Evolutionary conservation across 2,329 filamentous ascomycete genomes (phyloP).

Genomic region (Rhexocercosporidium sp.): DNA sequence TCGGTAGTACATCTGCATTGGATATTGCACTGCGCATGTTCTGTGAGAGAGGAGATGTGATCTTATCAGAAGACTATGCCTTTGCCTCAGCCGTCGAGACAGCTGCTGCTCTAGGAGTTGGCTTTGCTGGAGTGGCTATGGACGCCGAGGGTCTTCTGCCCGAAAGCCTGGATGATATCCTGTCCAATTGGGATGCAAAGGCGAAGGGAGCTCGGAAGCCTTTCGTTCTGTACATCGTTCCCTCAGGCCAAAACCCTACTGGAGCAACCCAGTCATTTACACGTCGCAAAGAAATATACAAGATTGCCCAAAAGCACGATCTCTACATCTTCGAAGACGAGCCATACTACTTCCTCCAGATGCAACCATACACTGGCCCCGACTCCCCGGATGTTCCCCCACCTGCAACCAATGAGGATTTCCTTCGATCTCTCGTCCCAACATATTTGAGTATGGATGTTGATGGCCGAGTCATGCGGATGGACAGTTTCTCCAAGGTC

Average conservation of each 20-base stretch:
- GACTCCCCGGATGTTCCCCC: slow-evolving; percentile 52
- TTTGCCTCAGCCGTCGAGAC: slow-evolving; percentile 77
- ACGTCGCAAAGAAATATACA: slow-evolving; percentile 67
- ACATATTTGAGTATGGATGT: slow-evolving; percentile 80
- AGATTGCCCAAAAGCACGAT: slow-evolving; percentile 72
- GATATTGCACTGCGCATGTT: slow-evolving; percentile 87
- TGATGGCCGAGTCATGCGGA: slow-evolving; percentile 85
- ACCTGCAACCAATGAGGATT: slow-evolving; percentile 62
- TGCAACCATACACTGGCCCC: slow-evolving; percentile 59
- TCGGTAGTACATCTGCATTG: slow-evolving; percentile 84
- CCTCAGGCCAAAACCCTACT: slow-evolving; percentile 77
- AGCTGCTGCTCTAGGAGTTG: slow-evolving; percentile 65
- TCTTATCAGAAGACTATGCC: slow-evolving; percentile 90
- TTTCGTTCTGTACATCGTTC: slow-evolving; percentile 71
- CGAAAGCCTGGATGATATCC: slow-evolving; percentile 63
- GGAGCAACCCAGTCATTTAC: slow-evolving; percentile 69
- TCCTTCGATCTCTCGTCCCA: slow-evolving; percentile 75
- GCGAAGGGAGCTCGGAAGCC: slow-evolving; percentile 66
- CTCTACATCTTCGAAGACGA: slow-evolving; percentile 75
- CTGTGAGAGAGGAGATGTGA: slow-evolving; percentile 73
- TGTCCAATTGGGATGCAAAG: slow-evolving; percentile 68
- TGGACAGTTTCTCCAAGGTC: slow-evolving; percentile 95
- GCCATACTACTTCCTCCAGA: slow-evolving; percentile 77
- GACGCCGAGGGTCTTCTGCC: slow-evolving; percentile 70
- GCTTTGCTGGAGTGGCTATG: slow-evolving; percentile 65